Evolutionary conservation across 192 early-diverging fungal genomes (phyloP), one percentile per base, ranked within the genome.

Genomic region (Coemansia sp.): DNA sequence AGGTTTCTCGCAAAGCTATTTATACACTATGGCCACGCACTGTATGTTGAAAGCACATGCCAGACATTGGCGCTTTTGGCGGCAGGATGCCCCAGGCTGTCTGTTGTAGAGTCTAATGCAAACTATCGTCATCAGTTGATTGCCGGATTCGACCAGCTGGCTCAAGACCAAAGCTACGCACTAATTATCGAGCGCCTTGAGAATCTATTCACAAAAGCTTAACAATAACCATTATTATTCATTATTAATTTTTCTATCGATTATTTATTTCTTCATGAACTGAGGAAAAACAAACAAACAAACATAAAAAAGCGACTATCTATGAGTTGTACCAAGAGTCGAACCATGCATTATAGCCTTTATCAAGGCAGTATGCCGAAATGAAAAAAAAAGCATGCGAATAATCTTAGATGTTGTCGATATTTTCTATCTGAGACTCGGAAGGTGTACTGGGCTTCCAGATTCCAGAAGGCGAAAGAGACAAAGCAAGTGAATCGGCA

Each of bases 361-460:
- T n/a, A n/a, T n/a, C n/a, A n/a, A n/a, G n/a, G n/a, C n/a, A n/a
- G n/a, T n/a, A n/a, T n/a, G n/a, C n/a, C n/a, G n/a, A n/a, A 45
- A 58, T 25, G 8, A 1, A 27, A 10, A 27, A 45, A 58, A 45
- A 14, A n/a, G 8, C 39, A 42, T 14, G n/a, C 36, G 5, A 58
- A 27, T 2, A 9, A 16, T 9, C 25, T 25, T 58, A 58, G 25
- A 58, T 45, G 56, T 58, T 45, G 20, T 58, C 34, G 30, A 58
- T 34, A 36, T 22, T 58, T 19, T 58, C 56, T 6, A 58, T 36
- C 35, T 58, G 56, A 25, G 34, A 9, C 35, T 58, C 56, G 9
- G 56, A 34, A 19, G 56, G 56, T 16, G 56, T 20, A 8, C n/a
- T 27, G 13, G 56, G 56, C 23, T 45, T 58, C 56, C 56, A 58